Evolutionary conservation across 306 rosid genomes (phyloP).

Genomic region (Luffa aegyptiaca): DNA sequence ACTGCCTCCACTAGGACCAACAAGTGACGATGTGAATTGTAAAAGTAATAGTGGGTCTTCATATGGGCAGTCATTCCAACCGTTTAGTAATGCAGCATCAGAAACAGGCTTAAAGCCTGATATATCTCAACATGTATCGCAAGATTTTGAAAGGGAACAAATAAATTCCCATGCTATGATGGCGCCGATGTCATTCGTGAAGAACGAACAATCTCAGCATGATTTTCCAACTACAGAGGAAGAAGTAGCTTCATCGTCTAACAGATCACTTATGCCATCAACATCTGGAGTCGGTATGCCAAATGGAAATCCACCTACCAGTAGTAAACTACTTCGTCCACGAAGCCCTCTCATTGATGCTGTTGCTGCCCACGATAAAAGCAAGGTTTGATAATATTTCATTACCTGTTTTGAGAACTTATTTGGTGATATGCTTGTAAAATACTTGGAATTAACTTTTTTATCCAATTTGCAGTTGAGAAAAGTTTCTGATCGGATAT

Average conservation of each 20-base stretch:
- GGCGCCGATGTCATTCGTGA: slow-evolving; percentile 19
- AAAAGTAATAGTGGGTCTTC: slow-evolving; percentile 17
- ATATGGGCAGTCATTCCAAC: slow-evolving; percentile 19
- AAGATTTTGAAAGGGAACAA: slow-evolving; percentile 26
- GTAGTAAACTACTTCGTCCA: slow-evolving; percentile 57
- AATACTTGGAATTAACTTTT: slow-evolving; percentile 10
- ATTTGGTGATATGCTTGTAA: slow-evolving; percentile 15
- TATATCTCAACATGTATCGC: slow-evolving; percentile 21
- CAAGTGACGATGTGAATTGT: slow-evolving; percentile 10
- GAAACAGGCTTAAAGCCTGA: slow-evolving; percentile 28
- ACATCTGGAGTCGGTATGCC: slow-evolving; percentile 30
- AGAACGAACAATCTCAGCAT: slow-evolving; percentile 30
- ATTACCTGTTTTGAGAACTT: slow-evolving; percentile 10
- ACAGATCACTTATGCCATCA: slow-evolving; percentile 18
- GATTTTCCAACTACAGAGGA: slow-evolving; percentile 26
- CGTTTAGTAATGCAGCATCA: slow-evolving; percentile 22
- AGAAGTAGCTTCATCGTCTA: slow-evolving; percentile 30
- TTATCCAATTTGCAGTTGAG: slow-evolving; percentile 59
- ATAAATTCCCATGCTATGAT: slow-evolving; percentile 22
- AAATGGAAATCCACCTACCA: slow-evolving; percentile 36
- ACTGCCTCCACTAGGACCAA: slow-evolving; percentile 23
- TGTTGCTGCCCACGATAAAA: slow-evolving; percentile 74
- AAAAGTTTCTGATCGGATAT: slow-evolving; percentile 65
- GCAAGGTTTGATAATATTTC: slow-evolving; percentile 57
- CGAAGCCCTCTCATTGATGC: slow-evolving; percentile 63